Base-by-base conservation (phyloP, 805 yeast species). In the Schizosaccharomyces osmophilus region DNA sequence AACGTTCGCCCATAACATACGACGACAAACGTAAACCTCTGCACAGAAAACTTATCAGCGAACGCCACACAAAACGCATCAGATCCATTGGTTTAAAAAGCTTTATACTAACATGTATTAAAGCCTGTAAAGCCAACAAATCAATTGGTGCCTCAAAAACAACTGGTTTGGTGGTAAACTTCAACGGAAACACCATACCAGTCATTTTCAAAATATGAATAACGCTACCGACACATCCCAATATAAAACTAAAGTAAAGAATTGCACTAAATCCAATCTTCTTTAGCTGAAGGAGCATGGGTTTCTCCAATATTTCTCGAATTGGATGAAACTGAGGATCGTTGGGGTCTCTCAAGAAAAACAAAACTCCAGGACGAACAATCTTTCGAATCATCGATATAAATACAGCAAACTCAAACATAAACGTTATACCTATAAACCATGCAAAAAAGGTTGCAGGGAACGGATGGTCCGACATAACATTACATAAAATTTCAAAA, bases 281-380 rank as follows among this genome's bases (percentile, higher is more conserved):
- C 36, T 84, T 80, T 26, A 89, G 64, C 69, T 93, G 97, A 58
- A 83, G 73, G 8, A 71, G 64, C 67, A 90, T 78, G 0, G 95
- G 85, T 65, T 85, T 81, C 63, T 85, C 83, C 61, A 93, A 71
- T 0, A 95, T 93, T 69, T 89, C 95, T 65, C 87, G 90, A 54
- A 90, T 78, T 13, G 93, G 79, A 65, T 90, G 81, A 58, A 87
- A 82, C 66, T 86, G 84, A 48, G 95, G 95, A 69, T 93, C 97
- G 66, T 88, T 96, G 4, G 96, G 95, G 26, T 95, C 87, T 66
- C 95, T 79, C 63, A 93, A 85, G 73, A 93, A 93, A 70, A 82
- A 93, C 59, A 93, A 74, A 8, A 87, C 95, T 13, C 98, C 99
- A 0, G 85, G 83, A 62, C 99, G 78, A 63, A 90, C 76, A 48